phyloP scores from a whole-genome alignment of 805 yeast species.

The Yarrowia hollandica region DNA sequence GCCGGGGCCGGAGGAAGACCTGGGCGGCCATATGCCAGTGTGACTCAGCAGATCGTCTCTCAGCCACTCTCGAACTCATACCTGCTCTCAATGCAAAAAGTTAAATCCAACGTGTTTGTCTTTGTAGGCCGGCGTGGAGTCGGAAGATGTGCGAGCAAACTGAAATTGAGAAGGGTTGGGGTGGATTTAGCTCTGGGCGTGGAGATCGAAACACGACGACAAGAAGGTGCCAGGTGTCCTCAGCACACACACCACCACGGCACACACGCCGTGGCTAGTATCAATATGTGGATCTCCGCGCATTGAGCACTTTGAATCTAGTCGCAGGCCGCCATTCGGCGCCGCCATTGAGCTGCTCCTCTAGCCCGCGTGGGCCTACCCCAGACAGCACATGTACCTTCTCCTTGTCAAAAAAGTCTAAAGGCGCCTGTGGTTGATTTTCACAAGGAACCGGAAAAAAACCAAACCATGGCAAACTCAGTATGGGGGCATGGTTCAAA shows the following conservation, averaged over 20 bases:
- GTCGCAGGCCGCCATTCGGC: not conserved
- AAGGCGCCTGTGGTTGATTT: not conserved
- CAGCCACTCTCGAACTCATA: constrained; percentile 5
- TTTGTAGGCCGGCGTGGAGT: constrained; percentile 25
- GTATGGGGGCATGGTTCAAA: not conserved
- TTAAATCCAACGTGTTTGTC: constrained; percentile 13
- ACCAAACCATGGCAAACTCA: constrained; percentile 6
- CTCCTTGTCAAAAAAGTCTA: not conserved
- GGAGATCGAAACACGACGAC: constrained; percentile 2
- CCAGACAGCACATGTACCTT: not conserved
- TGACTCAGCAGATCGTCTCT: not conserved
- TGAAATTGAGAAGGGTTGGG: constrained; percentile 23
- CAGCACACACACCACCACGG: not conserved
- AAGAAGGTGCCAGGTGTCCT: too few relatives aligned
- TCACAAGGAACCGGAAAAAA: constrained; percentile 22
- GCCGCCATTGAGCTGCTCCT: not conserved
- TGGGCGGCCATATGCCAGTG: too few relatives aligned
- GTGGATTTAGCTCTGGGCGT: constrained; percentile 11
- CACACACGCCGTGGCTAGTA: not conserved
- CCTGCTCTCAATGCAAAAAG: constrained; percentile 26
- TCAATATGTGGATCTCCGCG: not conserved
- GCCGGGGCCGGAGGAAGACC: too few relatives aligned
- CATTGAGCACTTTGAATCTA: not conserved
- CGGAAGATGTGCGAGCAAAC: constrained; percentile 27
- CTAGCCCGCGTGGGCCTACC: not conserved